phyloP scores from a whole-genome alignment of 176 grass and related monocot genomes.

The Oryza meridionalis region DNA sequence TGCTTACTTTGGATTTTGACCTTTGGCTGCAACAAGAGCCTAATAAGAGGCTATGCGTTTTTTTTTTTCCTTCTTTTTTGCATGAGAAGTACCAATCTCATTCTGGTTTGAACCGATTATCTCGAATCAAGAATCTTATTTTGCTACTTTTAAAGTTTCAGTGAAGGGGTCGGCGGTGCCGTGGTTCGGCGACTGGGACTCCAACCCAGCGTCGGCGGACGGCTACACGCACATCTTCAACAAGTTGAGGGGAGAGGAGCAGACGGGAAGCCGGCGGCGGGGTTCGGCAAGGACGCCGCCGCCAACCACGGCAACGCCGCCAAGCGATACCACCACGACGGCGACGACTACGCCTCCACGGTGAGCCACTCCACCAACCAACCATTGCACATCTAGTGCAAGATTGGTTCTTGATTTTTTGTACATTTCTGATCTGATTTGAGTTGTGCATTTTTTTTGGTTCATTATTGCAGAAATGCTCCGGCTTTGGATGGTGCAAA shows the following conservation, averaged over 20 bases:
- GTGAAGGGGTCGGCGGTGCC: slow-evolving; percentile 87
- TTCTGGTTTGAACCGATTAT: neutral
- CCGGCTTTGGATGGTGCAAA: slow-evolving; percentile 84
- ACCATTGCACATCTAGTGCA: too few species aligned
- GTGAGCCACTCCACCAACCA: slow-evolving; percentile 44
- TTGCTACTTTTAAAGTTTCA: neutral
- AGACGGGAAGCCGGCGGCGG: slow-evolving; percentile 58
- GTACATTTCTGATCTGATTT: neutral
- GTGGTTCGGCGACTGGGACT: slow-evolving; percentile 95
- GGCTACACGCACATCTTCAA: slow-evolving; percentile 95
- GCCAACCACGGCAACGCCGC: slow-evolving; percentile 11
- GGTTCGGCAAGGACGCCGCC: slow-evolving; percentile 46
- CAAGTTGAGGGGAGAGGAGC: slow-evolving; percentile 84
- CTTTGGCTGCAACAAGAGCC: slow-evolving; percentile 8
- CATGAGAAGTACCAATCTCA: neutral
- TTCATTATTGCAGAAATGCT: slow-evolving; percentile 56
- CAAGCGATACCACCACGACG: slow-evolving; percentile 48
- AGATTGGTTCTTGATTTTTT: too few species aligned
- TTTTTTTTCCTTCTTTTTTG: neutral
- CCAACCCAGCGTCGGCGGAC: slow-evolving; percentile 90
- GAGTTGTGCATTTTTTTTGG: neutral
- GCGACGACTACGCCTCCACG: slow-evolving; percentile 49
- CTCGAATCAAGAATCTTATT: neutral
- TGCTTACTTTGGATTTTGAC: slow-evolving; percentile 7
- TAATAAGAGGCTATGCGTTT: neutral